Evolutionary conservation across 2,329 filamentous ascomycete species (phyloP), one percentile per base, ranked within the genome.

Genomic region (Pseudocercospora fuligena): DNA sequence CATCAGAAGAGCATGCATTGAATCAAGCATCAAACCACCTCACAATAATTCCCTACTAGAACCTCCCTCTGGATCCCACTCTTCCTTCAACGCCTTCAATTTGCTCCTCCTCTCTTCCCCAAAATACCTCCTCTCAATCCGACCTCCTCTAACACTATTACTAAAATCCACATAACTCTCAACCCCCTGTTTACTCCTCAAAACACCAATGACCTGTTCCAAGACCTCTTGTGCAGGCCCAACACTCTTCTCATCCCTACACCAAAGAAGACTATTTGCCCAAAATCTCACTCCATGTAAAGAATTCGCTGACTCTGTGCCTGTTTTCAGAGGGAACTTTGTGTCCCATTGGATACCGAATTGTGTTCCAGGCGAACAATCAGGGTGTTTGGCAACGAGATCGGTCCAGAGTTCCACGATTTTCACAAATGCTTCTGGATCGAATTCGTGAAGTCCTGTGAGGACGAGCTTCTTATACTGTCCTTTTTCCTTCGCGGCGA

Each of bases 401-500:
- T 53, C 43, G 12, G 31, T 40, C 64, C 64, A 66, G n/a, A 64
- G 6, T 2, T 43, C 16, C 3, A 49, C 16, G 19, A 66, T 33
- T 46, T 61, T 27, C 9, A 56, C 12, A 23, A 66, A 66, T 3
- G 21, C 12, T 12, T 36, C 27, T 12, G 29, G 5, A 8, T 61
- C 19, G 21, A 66, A 53, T 33, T 33, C 36, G 68, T 74, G 43
- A 73, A 79, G 49, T 1, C 74, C 75, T 11, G 72, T 71, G 1
- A 73, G 64, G 19, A 69, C 72, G 29, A 72, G 70, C 11, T 71
- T 66, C 61, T 76, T 77, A 14, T 12, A 33, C 11, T 33, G 31
- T 33, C 31, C 31, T 33, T 33, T 54, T 73, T 71, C 29, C 73
- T 70, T 6, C 73, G 73, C 66, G 27, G 70, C 71, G 11, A 75